Conservation (phyloP, 208 protist species). For the Trypanosoma cruzi region DNA sequence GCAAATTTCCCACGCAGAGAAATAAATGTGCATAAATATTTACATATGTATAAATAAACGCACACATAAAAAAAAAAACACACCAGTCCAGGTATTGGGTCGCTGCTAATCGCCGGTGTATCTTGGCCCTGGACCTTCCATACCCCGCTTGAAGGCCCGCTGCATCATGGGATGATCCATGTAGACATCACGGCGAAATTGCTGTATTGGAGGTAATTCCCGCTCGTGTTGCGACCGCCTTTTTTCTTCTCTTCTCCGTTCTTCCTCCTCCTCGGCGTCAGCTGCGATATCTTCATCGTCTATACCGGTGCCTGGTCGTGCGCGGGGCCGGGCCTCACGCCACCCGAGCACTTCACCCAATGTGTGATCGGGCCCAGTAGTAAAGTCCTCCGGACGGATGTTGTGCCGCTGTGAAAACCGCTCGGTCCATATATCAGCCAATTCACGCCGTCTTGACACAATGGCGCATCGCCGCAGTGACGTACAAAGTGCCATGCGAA, state of each 20-base stretch:
- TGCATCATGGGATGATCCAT: slow-evolving; percentile 77
- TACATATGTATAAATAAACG: too few species aligned
- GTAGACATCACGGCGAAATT: slow-evolving; percentile 57
- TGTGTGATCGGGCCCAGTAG: slow-evolving; percentile 25
- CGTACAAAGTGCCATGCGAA: slow-evolving; percentile 70
- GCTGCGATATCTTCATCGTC: slow-evolving; percentile 61
- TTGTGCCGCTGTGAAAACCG: slow-evolving; percentile 61
- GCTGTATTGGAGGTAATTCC: slow-evolving; percentile 45
- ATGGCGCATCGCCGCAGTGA: slow-evolving; percentile 80
- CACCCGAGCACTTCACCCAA: slow-evolving; percentile 20
- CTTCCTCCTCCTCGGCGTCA: slow-evolving; percentile 20
- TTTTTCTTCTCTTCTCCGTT: slow-evolving; percentile 4
- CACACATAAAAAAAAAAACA: not conserved
- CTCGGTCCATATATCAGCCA: slow-evolving; percentile 72
- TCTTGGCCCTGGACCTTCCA: slow-evolving; percentile 49
- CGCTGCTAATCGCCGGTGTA: slow-evolving; percentile 62
- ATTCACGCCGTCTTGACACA: slow-evolving; percentile 30
- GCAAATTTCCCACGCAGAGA: too few species aligned
- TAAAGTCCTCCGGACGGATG: slow-evolving; percentile 64
- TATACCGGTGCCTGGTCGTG: slow-evolving; percentile 60
- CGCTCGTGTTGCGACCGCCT: not conserved
- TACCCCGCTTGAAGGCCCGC: slow-evolving; percentile 43
- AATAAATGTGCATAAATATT: not conserved
- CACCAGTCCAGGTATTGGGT: not conserved
- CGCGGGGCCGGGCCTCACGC: slow-evolving; percentile 20